These are phyloP conservation scores for Lentinula detonsa DNA, from an alignment of 768 basidiomycete species.

Conservation along the genomic window DNA sequence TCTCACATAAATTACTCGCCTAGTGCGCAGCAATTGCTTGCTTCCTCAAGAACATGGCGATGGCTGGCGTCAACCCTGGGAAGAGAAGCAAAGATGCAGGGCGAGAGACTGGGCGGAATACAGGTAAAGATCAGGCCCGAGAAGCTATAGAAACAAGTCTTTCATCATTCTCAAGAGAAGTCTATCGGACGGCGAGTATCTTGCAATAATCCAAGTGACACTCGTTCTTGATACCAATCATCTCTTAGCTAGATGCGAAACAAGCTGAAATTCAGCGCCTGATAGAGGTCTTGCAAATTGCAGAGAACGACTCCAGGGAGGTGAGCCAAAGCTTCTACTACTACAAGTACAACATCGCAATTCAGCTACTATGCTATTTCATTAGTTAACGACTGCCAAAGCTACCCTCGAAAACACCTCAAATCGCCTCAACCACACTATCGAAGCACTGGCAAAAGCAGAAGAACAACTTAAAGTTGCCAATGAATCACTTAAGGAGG, in stretches of 20 bases:
- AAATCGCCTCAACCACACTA: background rate
- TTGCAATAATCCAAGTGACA: background rate
- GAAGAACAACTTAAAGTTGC: background rate
- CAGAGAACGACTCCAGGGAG: background rate
- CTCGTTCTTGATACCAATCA: too few relatives aligned
- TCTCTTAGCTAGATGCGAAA: background rate
- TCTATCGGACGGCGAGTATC: background rate
- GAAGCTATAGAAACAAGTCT: background rate
- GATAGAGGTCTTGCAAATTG: background rate
- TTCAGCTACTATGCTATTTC: background rate
- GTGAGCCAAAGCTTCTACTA: background rate
- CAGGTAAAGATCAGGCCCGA: background rate
- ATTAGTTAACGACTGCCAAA: background rate
- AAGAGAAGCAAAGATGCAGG: background rate
- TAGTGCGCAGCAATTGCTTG: too few relatives aligned
- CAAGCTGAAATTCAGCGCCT: background rate
- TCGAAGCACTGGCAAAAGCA: background rate
- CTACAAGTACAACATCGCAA: background rate
- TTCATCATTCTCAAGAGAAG: background rate
- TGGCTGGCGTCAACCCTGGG: background rate
- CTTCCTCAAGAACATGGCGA: background rate
- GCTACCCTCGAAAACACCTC: background rate
- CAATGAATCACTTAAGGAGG: background rate
- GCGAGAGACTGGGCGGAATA: background rate
- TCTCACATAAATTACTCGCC: too few relatives aligned